These are phyloP conservation scores for Schizonepeta tenuifolia DNA, from an alignment of 257 asterid species.

Conservation along the genomic window DNA sequence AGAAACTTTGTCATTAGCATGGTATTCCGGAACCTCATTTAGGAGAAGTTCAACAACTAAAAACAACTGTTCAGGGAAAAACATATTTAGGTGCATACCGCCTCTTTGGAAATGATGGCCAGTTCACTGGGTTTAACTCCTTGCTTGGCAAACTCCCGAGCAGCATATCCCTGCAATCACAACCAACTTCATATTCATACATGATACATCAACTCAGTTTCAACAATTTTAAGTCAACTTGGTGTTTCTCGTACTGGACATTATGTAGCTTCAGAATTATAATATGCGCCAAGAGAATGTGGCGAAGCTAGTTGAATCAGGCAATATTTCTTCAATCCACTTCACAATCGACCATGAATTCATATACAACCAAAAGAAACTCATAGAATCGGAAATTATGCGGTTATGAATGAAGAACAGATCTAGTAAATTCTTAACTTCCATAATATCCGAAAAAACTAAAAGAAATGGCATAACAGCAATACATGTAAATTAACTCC, in stretches of 20 bases:
- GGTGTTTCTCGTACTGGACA: background rate
- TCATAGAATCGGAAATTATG: background rate
- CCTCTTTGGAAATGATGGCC: slow-evolving; percentile 94
- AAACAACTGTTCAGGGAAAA: background rate
- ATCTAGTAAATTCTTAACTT: slow-evolving; percentile 3
- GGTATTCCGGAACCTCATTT: background rate
- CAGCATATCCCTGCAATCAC: slow-evolving; percentile 85
- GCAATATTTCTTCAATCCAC: background rate
- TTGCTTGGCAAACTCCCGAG: slow-evolving; percentile 91
- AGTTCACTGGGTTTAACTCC: slow-evolving; percentile 88
- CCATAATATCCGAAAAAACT: background rate
- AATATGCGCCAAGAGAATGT: background rate
- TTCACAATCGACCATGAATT: slow-evolving; percentile 6
- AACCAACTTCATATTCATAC: slow-evolving; percentile 21
- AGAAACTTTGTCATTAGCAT: background rate
- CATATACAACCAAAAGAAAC: background rate
- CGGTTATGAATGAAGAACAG: background rate
- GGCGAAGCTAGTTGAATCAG: slow-evolving; percentile 10
- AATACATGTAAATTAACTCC: slow-evolving; percentile 10
- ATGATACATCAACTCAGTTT: background rate
- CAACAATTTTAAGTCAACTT: background rate
- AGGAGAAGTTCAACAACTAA: background rate
- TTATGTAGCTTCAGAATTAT: background rate
- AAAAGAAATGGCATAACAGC: background rate
- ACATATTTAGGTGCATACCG: slow-evolving; percentile 52